These are phyloP conservation scores for Fimicolochytrium jonesii DNA, from an alignment of 192 early-diverging fungal species.

Conservation along the genomic window DNA sequence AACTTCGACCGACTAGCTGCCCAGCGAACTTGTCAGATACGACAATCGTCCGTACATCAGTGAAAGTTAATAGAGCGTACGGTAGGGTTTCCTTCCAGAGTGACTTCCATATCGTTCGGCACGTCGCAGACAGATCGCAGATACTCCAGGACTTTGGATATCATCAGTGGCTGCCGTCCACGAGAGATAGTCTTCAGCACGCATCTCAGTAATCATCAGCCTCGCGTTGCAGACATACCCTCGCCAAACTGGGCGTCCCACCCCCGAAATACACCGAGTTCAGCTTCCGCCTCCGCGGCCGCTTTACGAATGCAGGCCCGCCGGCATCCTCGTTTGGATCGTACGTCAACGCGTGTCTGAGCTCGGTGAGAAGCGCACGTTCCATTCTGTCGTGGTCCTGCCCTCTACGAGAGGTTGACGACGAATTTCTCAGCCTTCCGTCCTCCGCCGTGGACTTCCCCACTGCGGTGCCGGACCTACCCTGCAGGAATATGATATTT, in stretches of 20 bases:
- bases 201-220: no score
- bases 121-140: not conserved
- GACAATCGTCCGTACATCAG: not conserved
- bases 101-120: conserved; percentile 17
- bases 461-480: no score
- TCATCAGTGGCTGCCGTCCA: conserved; percentile 13
- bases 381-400: conserved; percentile 23
- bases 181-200: no score
- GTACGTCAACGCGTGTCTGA: conserved; percentile 2
- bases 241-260: conserved; percentile 36
- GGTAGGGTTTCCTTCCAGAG: conserved; percentile 40
- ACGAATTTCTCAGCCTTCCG: no score
- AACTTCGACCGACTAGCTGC: conserved; percentile 1
- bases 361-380: conserved; percentile 9
- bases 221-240: conserved; percentile 8
- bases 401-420: conserved; percentile 7
- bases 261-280: conserved; percentile 40
- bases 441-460: no score
- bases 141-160: conserved; percentile 17
- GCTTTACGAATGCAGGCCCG: not conserved
- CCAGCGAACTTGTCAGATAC: no score
- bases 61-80: not conserved
- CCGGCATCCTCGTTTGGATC: not conserved
- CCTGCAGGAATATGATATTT: conserved; percentile 28
- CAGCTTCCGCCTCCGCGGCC: not conserved